Evolutionary conservation across 257 asterid species (phyloP).

Genomic region (Plantago elongata): DNA sequence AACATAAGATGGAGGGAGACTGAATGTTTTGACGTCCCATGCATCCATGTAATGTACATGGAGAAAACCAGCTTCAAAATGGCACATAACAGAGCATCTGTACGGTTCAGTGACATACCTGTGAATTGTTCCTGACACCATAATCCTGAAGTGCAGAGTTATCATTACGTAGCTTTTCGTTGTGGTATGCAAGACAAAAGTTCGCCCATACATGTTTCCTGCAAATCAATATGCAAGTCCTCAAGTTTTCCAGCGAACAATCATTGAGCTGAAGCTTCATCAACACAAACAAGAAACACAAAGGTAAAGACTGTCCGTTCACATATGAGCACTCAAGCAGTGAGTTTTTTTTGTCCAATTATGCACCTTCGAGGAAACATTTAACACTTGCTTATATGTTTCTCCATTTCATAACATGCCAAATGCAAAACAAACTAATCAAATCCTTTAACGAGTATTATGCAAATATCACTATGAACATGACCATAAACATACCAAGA

Average conservation of each 20-base stretch:
- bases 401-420: too few relatives aligned
- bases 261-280: not conserved
- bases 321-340: not conserved
- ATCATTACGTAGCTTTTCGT: slow-evolving; percentile 71
- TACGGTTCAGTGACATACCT: slow-evolving; percentile 38
- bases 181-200: slow-evolving; percentile 62
- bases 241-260: slow-evolving; percentile 5
- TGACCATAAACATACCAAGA: slow-evolving; percentile 50
- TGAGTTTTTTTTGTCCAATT: too few relatives aligned
- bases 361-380: too few relatives aligned
- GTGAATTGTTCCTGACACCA: slow-evolving; percentile 69
- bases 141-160: slow-evolving; percentile 50
- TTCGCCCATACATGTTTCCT: slow-evolving; percentile 95
- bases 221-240: slow-evolving; percentile 21
- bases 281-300: not conserved
- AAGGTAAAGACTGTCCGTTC: not conserved
- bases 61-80: not conserved
- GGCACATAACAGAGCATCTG: slow-evolving; percentile 3
- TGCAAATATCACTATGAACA: not conserved
- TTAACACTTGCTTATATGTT: too few relatives aligned
- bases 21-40: too few relatives aligned
- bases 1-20: too few relatives aligned
- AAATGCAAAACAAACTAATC: too few relatives aligned
- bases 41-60: not conserved
- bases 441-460: not conserved